Conservation (phyloP, 129 eudicot genomes). For the Helianthus annuus region HanXRQr2.0-SUNRISE NC_035441.2:59107007-59107506, state of each 20-base stretch:
- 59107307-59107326: conserved; percentile 96
- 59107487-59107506: conserved; percentile 65
- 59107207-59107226: conserved; percentile 63
- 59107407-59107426: conserved; percentile 7
- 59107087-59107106: conserved; percentile 78
- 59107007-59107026: conserved; percentile 89
- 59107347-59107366: conserved; percentile 79
- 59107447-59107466: neutral
- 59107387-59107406: conserved; percentile 73
- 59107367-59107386: conserved; percentile 86
- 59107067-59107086: conserved; percentile 86
- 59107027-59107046: conserved; percentile 81
- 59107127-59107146: conserved; percentile 78
- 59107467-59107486: conserved; percentile 10
- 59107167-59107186: conserved; percentile 14
- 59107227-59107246: conserved; percentile 84
- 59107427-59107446: conserved; percentile 2
- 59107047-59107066: conserved; percentile 89
- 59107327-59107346: conserved; percentile 75
- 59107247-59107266: conserved; percentile 75
- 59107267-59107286: conserved; percentile 90
- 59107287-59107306: conserved; percentile 72
- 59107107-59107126: conserved; percentile 83
- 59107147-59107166: conserved; percentile 47
- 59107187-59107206: conserved; percentile 5